A percentile compares a stretch with the other conserved stretches of the same genome.
These are phyloP conservation scores for Zygosaccharomyces kombuchaensis DNA, from an alignment of 805 yeast genomes.

Conservation along the genomic window DNA sequence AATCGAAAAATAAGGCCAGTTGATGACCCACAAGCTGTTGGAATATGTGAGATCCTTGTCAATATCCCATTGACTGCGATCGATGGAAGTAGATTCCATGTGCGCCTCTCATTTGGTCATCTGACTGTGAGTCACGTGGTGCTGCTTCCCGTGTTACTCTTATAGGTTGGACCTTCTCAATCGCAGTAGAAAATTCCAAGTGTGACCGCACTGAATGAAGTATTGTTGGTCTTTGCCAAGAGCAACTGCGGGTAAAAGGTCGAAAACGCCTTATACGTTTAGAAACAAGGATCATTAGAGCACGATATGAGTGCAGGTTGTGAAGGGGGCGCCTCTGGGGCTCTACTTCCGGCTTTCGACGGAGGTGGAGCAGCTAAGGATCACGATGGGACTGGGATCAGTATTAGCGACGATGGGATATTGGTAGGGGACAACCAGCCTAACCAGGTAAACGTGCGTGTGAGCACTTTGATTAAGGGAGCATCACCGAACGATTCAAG, in stretches of 20 bases:
- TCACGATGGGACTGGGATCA: background rate
- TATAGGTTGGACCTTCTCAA: background rate
- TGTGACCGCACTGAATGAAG: background rate
- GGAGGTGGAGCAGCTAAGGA: background rate
- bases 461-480: constrained; percentile 21
- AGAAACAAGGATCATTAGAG: constrained; percentile 1
- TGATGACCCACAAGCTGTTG: background rate
- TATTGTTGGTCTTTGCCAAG: background rate
- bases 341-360: constrained; percentile 5
- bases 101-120: background rate
- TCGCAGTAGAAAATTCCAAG: constrained; percentile 4
- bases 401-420: constrained; percentile 1
- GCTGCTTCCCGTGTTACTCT: background rate
- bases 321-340: constrained; percentile 1
- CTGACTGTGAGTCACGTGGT: background rate
- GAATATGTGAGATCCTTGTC: no score
- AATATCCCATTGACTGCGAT: background rate
- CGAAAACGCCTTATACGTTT: background rate
- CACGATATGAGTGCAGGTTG: constrained; percentile 8
- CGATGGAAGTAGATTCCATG: background rate
- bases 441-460: constrained; percentile 6
- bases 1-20: background rate
- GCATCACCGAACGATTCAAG: constrained; percentile 25
- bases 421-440: background rate
- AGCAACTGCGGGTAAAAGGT: background rate